These are phyloP conservation scores for Pythium dissimile DNA, from an alignment of 352 stramenopile genomes.

Conservation along the genomic window DNA sequence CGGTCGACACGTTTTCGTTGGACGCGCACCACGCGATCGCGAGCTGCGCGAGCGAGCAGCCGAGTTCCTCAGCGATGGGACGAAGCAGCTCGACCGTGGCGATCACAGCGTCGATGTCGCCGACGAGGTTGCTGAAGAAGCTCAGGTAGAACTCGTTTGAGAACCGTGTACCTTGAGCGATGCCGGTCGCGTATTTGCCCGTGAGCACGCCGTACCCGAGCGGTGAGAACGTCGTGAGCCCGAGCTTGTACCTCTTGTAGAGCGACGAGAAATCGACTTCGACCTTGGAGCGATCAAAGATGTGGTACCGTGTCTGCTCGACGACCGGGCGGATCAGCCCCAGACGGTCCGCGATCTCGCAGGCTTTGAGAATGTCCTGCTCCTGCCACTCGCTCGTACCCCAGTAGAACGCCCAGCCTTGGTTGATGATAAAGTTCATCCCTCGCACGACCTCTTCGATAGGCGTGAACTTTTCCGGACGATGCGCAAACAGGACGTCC, in stretches of 20 bases:
- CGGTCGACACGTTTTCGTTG: slow-evolving; percentile 50
- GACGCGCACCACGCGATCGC: slow-evolving; percentile 51
- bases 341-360: slow-evolving; percentile 28
- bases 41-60: slow-evolving; percentile 36
- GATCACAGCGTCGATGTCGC: slow-evolving; percentile 11
- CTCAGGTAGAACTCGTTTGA: slow-evolving; percentile 14
- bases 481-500: slow-evolving; percentile 38
- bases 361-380: slow-evolving; percentile 45
- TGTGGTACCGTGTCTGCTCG: slow-evolving; percentile 57
- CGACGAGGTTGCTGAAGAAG: background rate
- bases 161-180: slow-evolving; percentile 24
- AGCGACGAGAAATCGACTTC: slow-evolving; percentile 50
- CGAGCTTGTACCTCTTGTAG: slow-evolving; percentile 46
- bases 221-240: slow-evolving; percentile 37
- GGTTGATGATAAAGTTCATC: slow-evolving; percentile 47
- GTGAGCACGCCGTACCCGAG: slow-evolving; percentile 45
- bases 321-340: slow-evolving; percentile 31
- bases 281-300: slow-evolving; percentile 46
- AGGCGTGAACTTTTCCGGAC: slow-evolving; percentile 25
- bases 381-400: slow-evolving; percentile 48
- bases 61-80: slow-evolving; percentile 34
- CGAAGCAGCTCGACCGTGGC: slow-evolving; percentile 31
- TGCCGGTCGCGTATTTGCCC: slow-evolving; percentile 49
- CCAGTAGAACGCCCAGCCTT: slow-evolving; percentile 47
- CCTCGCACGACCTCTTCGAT: slow-evolving; percentile 45